Percentiles rank a stretch among this genome's conserved stretches.
Conservation (phyloP, 2,329 filamentous ascomycete genomes). For the Aspergillus fructus region DNA sequence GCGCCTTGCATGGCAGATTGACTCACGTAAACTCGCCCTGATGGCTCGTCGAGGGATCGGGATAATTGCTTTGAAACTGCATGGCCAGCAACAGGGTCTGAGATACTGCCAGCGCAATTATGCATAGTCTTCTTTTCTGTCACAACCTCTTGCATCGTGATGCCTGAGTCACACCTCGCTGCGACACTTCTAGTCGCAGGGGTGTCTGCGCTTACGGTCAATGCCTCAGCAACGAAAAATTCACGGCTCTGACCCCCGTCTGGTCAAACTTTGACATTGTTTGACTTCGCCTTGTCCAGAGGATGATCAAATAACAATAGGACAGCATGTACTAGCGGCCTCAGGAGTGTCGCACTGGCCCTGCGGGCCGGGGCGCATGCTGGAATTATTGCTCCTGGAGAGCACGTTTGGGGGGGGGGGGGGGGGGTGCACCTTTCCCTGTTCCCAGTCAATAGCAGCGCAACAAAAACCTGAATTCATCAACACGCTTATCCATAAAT, state of each 20-base stretch:
- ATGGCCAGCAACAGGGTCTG: not conserved
- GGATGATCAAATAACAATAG: not conserved
- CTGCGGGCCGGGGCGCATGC: not conserved
- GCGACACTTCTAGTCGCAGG: not conserved
- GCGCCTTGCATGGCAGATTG: not conserved
- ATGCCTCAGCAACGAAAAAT: not conserved
- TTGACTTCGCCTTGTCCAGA: not conserved
- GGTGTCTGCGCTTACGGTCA: not conserved
- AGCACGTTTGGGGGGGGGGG: not conserved
- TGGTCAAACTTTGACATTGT: slow-evolving; percentile 3
- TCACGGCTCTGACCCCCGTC: not conserved
- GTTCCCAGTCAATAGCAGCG: slow-evolving; percentile 1
- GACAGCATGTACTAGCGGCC: not conserved
- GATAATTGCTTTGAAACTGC: not conserved
- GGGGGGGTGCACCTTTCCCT: not conserved
- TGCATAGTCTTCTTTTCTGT: not conserved
- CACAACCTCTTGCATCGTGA: not conserved
- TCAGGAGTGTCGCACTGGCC: not conserved
- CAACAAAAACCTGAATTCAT: not conserved
- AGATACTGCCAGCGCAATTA: not conserved
- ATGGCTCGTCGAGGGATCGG: not conserved
- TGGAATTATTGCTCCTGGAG: not conserved
- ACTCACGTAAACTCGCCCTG: not conserved
- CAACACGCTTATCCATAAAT: not conserved
- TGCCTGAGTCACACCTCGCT: not conserved